Evolutionary conservation across 169 alveolate genomes (phyloP).

Genomic region (Eimeria praecox): DNA sequence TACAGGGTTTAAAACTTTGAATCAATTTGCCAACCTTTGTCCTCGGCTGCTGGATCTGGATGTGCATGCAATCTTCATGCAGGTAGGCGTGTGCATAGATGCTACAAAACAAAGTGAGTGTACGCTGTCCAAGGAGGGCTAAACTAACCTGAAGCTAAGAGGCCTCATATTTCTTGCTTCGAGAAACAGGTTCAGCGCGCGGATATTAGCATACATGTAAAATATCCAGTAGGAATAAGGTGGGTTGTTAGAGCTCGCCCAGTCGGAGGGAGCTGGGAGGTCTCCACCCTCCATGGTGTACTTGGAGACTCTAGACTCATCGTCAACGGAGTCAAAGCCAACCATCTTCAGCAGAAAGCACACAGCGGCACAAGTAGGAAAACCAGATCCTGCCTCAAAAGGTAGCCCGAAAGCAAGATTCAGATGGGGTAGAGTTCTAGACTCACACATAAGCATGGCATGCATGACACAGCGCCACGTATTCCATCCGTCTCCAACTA

Average conservation of each 20-base stretch:
- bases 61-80: not conserved
- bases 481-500: not conserved
- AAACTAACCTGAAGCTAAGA: slow-evolving; percentile 87
- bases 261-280: slow-evolving; percentile 90
- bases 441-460: not conserved
- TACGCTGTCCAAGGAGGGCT: not conserved
- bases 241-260: slow-evolving; percentile 91
- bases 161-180: slow-evolving; percentile 90
- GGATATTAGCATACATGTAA: slow-evolving; percentile 94
- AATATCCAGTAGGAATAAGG: slow-evolving; percentile 96
- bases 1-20: not conserved
- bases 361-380: slow-evolving; percentile 69
- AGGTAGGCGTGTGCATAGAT: not conserved
- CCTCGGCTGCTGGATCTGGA: not conserved
- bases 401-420: not conserved
- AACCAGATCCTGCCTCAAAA: not conserved
- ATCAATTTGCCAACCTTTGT: not conserved
- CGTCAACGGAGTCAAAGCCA: slow-evolving; percentile 85
- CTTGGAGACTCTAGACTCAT: slow-evolving; percentile 83
- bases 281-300: slow-evolving; percentile 92
- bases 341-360: slow-evolving; percentile 57
- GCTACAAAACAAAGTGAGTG: not conserved
- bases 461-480: not conserved
- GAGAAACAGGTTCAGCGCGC: slow-evolving; percentile 91
- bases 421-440: not conserved